Evolutionary conservation across 306 rosid genomes (phyloP), one percentile per base, ranked within the genome.

Genomic region (cucumber (Cucumis sativus)): DNA sequence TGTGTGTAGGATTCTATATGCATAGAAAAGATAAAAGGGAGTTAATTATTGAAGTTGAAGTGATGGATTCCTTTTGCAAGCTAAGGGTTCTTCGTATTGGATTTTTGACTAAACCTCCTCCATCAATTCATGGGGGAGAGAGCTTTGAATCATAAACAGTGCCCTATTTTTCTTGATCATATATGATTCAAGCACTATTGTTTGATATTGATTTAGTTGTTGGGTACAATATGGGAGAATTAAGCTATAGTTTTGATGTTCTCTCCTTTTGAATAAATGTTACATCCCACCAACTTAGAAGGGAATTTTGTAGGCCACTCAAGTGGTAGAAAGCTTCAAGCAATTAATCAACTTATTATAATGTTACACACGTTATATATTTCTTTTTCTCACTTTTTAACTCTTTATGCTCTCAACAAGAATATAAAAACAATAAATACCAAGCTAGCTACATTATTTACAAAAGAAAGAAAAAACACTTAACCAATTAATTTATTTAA

Each of bases 101-200:
- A 6, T 8, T 28, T 64, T 65, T 66, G 73, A 66, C 73, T 39
- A 39, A 66, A 66, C 52, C 74, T 68, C 74, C 74, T 68, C 74
- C 74, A 68, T 68, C 74, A 68, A 21, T 68, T 68, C 35, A 41
- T 6, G 10, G 13, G 56, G 56, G 51, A 8, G 28, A 8, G 28
- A 8, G 28, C n/a, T 68, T 68, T 68, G 74, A 43, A 68, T 68
- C 74, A 41, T 21, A 20, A 9, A 68, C 54, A 40, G 33, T 68
- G 74, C 54, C 54, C 16, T 67, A 40, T 21, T 21, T 21, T 21
- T 21, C 37, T 68, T 68, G n/a, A n/a, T 61, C 15, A 16, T 9
- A 18, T 10, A 68, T 45, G 74, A 68, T 68, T 68, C 74, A 68
- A 5, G 12, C 28, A 68, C 18, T 41, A 37, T 17, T 3, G 13